Percentiles rank a stretch among this genome's conserved stretches.
phyloP scores from a whole-genome alignment of 2,329 filamentous ascomycete genomes.

The Diaporthe capsici region DNA sequence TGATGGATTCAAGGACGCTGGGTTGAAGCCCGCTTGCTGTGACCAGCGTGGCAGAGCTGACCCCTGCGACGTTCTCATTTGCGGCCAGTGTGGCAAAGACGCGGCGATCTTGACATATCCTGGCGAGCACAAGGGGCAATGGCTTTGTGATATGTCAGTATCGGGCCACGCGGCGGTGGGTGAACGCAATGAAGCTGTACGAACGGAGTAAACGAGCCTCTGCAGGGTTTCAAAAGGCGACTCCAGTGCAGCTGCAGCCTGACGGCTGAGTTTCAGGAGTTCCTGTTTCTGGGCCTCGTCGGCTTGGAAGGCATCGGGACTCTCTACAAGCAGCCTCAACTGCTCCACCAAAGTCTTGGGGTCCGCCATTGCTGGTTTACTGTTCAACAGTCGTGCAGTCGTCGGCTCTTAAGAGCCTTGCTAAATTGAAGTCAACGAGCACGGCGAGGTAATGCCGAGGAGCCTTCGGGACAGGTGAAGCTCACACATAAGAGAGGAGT shows the following conservation, averaged over 20 bases:
- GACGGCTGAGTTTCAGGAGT: slow-evolving; percentile 9
- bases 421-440: background rate
- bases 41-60: background rate
- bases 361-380: background rate
- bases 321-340: background rate
- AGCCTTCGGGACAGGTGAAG: too few species aligned
- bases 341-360: background rate
- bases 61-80: background rate
- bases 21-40: slow-evolving; percentile 3
- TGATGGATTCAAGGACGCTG: slow-evolving; percentile 4
- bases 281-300: slow-evolving; percentile 9
- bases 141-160: slow-evolving; percentile 10
- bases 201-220: slow-evolving; percentile 8
- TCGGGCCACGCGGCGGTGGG: background rate
- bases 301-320: background rate
- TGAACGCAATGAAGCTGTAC: background rate
- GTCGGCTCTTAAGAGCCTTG: too few species aligned
- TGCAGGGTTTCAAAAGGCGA: slow-evolving; percentile 18
- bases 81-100: slow-evolving; percentile 11
- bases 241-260: slow-evolving; percentile 14
- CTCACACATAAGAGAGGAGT: background rate
- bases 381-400: background rate
- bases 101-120: slow-evolving; percentile 6
- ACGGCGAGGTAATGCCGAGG: too few species aligned
- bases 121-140: background rate